phyloP scores from a whole-genome alignment of 2,329 filamentous ascomycete genomes.

The Ploettnerulaceae sp. region DNA sequence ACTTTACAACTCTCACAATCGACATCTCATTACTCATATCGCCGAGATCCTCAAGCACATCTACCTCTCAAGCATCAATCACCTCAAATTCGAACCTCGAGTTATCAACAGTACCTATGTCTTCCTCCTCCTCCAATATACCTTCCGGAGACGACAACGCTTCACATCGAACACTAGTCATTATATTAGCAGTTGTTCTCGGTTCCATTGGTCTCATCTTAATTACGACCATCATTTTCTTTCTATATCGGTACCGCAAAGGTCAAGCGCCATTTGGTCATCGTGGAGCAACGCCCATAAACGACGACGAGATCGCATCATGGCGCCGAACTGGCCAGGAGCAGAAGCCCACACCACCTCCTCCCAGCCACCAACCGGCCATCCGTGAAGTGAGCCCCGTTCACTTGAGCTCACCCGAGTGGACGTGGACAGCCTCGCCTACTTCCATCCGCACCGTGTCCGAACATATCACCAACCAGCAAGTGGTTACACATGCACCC shows the following conservation, averaged over 20 bases:
- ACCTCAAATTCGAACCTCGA: conserved; percentile 6
- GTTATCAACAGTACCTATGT: conserved; percentile 13
- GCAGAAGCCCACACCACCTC: conserved; percentile 14
- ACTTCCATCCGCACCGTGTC: conserved; percentile 30
- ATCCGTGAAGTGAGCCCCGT: conserved; percentile 12
- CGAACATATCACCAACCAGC: conserved; percentile 19
- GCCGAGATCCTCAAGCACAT: conserved; percentile 2
- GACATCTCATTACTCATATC: conserved; percentile 20
- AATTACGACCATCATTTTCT: conserved; percentile 19
- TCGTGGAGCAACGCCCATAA: conserved; percentile 55
- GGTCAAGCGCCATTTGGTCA: conserved; percentile 41
- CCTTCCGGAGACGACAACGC: neutral
- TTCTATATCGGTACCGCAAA: conserved; percentile 23
- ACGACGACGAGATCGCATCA: conserved; percentile 61
- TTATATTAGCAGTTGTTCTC: conserved; percentile 28
- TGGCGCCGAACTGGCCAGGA: conserved; percentile 40
- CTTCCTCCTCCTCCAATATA: conserved; percentile 13
- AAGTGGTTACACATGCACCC: conserved; percentile 54
- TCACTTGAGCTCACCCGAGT: conserved; percentile 20
- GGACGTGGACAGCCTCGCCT: conserved; percentile 28
- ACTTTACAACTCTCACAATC: conserved; percentile 14
- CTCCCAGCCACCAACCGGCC: conserved; percentile 11
- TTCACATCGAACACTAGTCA: conserved; percentile 20
- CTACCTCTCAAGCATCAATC: conserved; percentile 1
- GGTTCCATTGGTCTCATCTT: conserved; percentile 27